Evolutionary conservation across 148 eudicot genomes (phyloP).

Genomic region (Camellia granthamiana): DNA sequence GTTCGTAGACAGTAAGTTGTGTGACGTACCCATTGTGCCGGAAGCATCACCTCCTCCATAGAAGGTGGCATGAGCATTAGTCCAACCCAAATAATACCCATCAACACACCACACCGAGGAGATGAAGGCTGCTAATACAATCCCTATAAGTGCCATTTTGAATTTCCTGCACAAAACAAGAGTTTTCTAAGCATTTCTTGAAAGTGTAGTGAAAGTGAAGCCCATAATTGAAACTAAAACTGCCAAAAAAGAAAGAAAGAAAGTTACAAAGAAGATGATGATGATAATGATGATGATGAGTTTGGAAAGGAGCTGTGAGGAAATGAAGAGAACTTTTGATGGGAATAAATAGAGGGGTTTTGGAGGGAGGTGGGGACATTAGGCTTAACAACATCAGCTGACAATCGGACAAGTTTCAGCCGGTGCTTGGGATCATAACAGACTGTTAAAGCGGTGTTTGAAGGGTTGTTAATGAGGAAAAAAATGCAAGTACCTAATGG

Average conservation of each 20-base stretch:
- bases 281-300: neutral
- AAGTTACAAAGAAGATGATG: conserved; percentile 14
- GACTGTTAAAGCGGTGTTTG: neutral
- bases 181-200: neutral
- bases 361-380: neutral
- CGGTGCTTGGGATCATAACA: conserved; percentile 13
- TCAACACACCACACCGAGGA: conserved; percentile 25
- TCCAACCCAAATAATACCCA: conserved; percentile 46
- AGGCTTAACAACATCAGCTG: conserved; percentile 14
- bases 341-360: conserved; percentile 16
- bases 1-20: too few relatives aligned
- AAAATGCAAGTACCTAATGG: neutral
- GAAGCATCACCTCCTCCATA: conserved; percentile 66
- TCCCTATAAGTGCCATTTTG: conserved; percentile 25
- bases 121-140: conserved; percentile 24
- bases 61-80: conserved; percentile 57
- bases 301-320: conserved; percentile 24
- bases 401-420: conserved; percentile 4
- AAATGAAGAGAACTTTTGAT: conserved; percentile 10
- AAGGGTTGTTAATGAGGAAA: neutral
- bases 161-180: conserved; percentile 7
- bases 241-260: too few relatives aligned
- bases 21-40: conserved; percentile 52
- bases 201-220: neutral
- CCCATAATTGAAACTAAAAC: neutral